Base-by-base conservation (phyloP, 1,284 basidiomycete species). In the Ceratobasidium sp. region DNA sequence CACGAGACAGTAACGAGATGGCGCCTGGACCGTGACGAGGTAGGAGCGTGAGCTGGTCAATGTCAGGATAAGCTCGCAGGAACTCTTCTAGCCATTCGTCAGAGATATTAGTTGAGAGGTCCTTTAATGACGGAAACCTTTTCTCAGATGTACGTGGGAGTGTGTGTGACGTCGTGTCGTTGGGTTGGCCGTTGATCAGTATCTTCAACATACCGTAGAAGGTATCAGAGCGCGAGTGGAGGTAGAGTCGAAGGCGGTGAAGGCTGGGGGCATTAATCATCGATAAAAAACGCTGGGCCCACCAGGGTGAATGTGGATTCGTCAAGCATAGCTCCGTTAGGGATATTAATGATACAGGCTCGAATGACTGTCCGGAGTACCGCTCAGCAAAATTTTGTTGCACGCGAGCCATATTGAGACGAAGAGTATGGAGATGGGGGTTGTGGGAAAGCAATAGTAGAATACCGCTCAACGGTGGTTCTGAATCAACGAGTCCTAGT, bases 151-250 rank as follows among this genome's bases (percentile, higher is more conserved):
- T 40, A 22, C 19, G 15, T n/a, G 37, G 44, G 17, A 8, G 37
- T 2, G 37, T 37, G 37, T 37, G 37, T 37, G 8, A 37, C 37
- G 3, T 19, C 11, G 34, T 6, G 22, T 11, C 43, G 3, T 64
- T 46, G 15, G 15, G n/a, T 22, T 15, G 22, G 29, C 43, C 43
- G 40, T 59, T n/a, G 34, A 64, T 37, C 8, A 64, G n/a, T 64
- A 64, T 64, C 32, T 59, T 59, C 29, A 59, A 13, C 56, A 59
- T 34, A 13, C 56, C 56, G 25, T 64, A 44, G 37, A 64, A 44
- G 40, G 22, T 25, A 13, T 34, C n/a, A 44, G n/a, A 64, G 11
- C 37, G n/a, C 11, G 37, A 64, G 43, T 64, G 40, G n/a, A 64
- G 37, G 13, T 44, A 64, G 7, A 44, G 37, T n/a, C 37, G 61